Percentiles rank a stretch among this genome's conserved stretches.
Conservation (phyloP, 169 alveolate species). For the Eimeria sp. region DNA sequence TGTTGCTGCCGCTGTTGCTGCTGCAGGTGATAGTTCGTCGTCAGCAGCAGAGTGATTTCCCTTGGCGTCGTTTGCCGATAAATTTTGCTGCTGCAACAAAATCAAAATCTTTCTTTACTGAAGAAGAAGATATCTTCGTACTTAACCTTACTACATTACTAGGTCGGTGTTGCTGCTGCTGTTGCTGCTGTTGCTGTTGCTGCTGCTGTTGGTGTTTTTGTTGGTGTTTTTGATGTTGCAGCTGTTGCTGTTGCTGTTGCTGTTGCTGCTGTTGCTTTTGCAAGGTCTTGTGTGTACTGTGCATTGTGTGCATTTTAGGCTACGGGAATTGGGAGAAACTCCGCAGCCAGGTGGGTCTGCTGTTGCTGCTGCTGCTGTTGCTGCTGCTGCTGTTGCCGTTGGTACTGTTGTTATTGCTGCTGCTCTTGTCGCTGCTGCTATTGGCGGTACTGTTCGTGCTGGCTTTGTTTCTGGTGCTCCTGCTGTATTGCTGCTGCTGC, state of each 20-base stretch:
- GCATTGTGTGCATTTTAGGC: constrained; percentile 79
- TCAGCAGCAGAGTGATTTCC: constrained; percentile 82
- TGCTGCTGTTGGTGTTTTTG: too few relatives aligned
- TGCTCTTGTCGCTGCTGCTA: not conserved
- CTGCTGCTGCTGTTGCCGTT: constrained; percentile 30
- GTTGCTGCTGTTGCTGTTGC: too few relatives aligned
- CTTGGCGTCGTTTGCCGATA: constrained; percentile 88
- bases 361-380: not conserved
- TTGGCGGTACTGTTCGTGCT: too few relatives aligned
- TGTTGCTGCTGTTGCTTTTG: too few relatives aligned
- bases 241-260: too few relatives aligned
- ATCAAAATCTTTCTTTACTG: constrained; percentile 88
- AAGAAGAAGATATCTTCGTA: constrained; percentile 90
- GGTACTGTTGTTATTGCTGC: not conserved
- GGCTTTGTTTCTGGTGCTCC: not conserved
- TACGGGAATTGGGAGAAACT: constrained; percentile 91
- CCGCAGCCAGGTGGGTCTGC: constrained; percentile 77
- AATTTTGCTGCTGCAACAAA: constrained; percentile 85
- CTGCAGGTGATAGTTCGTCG: constrained; percentile 84
- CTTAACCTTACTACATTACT: constrained; percentile 87
- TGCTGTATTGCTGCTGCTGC: constrained; percentile 28
- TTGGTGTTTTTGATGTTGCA: too few relatives aligned
- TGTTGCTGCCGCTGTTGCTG: not conserved
- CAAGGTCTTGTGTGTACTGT: too few relatives aligned
- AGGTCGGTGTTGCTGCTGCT: constrained; percentile 72